Base-by-base conservation (phyloP, 768 basidiomycete species). In the Phanerochaete sordida region DNA sequence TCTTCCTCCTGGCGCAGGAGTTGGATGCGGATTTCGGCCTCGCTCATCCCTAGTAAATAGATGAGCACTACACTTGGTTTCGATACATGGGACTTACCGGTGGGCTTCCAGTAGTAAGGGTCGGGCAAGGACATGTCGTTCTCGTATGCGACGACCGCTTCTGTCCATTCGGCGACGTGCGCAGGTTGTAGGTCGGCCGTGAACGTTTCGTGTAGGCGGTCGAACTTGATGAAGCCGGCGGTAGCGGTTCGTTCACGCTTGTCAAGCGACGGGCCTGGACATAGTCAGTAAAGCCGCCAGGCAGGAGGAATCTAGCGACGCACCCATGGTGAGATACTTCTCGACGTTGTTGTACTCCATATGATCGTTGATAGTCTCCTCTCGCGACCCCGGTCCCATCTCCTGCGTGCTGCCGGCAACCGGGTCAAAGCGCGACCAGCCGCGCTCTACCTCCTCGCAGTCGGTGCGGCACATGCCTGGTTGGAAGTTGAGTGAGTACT, bases 281-380 rank as follows among this genome's bases (percentile, higher is more conserved):
- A n/a, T n/a, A n/a, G n/a, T n/a, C n/a, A n/a, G n/a, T n/a, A n/a
- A n/a, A n/a, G n/a, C 21, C 26, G 4, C 9, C 3, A 13, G 3
- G 49, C 21, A 2, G 27, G 69, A 61, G 8, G 53, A 43, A 19
- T n/a, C 7, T 19, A 16, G 23, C n/a, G n/a, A n/a, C 50, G 15
- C n/a, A 76, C 75, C 66, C 0, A 77, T 33, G 0, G 27, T 44
- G 9, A 62, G 47, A 0, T 66, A 31, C 30, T 79, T 79, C 27
- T 74, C 74, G 75, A 74, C 77, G 56, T 74, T 72, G 46, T 62
- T 64, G 64, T 72, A 75, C 2, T 74, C 72, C 16, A 71, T 66
- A n/a, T 66, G 62, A 44, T 79, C 74, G 51, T 80, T 73, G 5
- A 81, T 58, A 0, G 73, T 70, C 15, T 78, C 76, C 11, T 66